These are phyloP conservation scores for Taphrina populina DNA, from an alignment of 1,139 yeast genomes.

Conservation along the genomic window DNA sequence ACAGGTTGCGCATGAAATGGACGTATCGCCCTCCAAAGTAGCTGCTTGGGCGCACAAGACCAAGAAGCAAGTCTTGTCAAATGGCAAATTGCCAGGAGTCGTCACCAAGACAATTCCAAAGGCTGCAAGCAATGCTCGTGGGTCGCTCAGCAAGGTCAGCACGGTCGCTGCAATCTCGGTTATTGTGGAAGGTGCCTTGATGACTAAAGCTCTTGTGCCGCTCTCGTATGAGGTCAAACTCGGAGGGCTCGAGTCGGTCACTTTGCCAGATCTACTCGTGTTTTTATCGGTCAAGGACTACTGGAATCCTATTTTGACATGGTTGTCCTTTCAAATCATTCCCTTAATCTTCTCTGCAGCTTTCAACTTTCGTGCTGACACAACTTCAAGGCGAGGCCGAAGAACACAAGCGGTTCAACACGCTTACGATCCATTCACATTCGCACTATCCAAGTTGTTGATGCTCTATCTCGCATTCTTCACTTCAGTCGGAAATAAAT, in stretches of 20 bases:
- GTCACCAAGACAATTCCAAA: slow-evolving; percentile 12
- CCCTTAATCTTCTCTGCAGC: slow-evolving; percentile 27
- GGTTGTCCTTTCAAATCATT: slow-evolving; percentile 28
- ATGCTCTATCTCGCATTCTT: slow-evolving; percentile 31
- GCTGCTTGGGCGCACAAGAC: slow-evolving; percentile 31
- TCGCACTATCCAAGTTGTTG: slow-evolving; percentile 31
- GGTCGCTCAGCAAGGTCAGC: slow-evolving; percentile 21
- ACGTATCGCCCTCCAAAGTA: slow-evolving; percentile 28
- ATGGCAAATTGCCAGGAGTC: slow-evolving; percentile 13
- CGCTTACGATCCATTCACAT: slow-evolving; percentile 34
- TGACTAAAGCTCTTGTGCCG: slow-evolving; percentile 31
- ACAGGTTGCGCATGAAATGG: slow-evolving; percentile 19
- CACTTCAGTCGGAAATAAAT: slow-evolving; percentile 10
- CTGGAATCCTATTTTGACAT: slow-evolving; percentile 33
- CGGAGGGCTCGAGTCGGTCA: slow-evolving; percentile 20
- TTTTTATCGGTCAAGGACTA: slow-evolving; percentile 30
- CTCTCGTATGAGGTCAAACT: slow-evolving; percentile 30
- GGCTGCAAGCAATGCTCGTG: slow-evolving; percentile 7
- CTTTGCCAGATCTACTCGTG: slow-evolving; percentile 33
- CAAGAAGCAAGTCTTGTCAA: slow-evolving; percentile 7
- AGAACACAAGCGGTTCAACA: slow-evolving; percentile 8
- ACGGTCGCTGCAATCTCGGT: slow-evolving; percentile 25
- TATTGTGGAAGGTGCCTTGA: slow-evolving; percentile 25
- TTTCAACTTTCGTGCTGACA: slow-evolving; percentile 30
- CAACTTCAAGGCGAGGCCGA: slow-evolving; percentile 12